Conservation (phyloP, 2,329 filamentous ascomycete genomes). For the Bipolaris victoriae region DNA sequence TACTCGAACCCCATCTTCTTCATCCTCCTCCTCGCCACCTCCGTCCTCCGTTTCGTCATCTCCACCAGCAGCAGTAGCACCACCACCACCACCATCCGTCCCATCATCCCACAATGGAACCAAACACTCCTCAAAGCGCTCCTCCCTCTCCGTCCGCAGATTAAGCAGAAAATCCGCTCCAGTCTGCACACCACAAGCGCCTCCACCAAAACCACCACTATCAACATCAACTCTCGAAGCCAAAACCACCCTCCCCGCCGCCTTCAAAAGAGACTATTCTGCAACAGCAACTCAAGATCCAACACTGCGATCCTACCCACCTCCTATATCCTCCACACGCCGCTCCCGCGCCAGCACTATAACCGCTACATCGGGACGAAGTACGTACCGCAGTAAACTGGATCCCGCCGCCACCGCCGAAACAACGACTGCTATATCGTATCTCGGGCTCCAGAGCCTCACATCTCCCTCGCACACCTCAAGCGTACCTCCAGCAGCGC, state of each 20-base stretch:
- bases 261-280: neutral
- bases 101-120: neutral
- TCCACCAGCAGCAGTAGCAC: neutral
- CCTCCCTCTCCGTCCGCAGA: neutral
- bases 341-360: too few species aligned
- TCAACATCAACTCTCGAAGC: neutral
- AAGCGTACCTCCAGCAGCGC: conserved; percentile 19
- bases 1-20: neutral
- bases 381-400: neutral
- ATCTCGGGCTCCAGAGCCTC: too few species aligned
- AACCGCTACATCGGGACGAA: too few species aligned
- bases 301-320: neutral
- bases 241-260: neutral
- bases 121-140: neutral
- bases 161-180: neutral
- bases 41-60: neutral
- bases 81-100: neutral
- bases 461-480: too few species aligned
- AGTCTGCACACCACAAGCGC: neutral
- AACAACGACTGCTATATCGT: too few species aligned
- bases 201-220: too few species aligned
- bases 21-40: neutral
- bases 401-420: neutral
- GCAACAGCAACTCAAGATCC: neutral
- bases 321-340: too few species aligned